Conservation (phyloP, 2,329 filamentous ascomycete genomes). For the Coniosporium tulheliwenetii region DNA sequence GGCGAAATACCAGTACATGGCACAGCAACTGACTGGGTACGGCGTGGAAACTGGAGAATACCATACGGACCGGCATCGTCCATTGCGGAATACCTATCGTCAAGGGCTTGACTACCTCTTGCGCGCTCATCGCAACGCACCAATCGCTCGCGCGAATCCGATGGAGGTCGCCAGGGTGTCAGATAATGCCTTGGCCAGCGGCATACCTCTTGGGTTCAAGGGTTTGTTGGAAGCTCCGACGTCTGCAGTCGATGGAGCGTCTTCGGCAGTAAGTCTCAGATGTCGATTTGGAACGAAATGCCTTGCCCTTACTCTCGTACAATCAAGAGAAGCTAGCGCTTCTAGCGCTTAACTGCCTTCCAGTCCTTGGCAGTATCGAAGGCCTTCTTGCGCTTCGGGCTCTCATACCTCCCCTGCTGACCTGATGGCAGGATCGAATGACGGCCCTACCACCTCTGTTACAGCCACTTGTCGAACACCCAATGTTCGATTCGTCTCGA, state of each 20-base stretch:
- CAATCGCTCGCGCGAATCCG: no score
- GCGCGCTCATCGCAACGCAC: neutral
- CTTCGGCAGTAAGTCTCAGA: no score
- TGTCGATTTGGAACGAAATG: no score
- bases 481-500: conserved; percentile 19
- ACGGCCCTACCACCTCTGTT: conserved; percentile 1
- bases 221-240: no score
- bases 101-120: conserved; percentile 19
- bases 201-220: no score
- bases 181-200: no score
- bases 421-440: neutral
- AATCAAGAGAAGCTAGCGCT: no score
- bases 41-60: conserved; percentile 20
- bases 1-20: conserved; percentile 22
- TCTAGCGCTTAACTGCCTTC: no score
- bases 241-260: no score
- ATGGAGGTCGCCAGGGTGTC: no score
- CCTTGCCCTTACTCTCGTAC: no score
- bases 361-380: neutral
- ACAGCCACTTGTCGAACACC: conserved; percentile 4
- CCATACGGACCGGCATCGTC: conserved; percentile 16
- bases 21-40: conserved; percentile 17
- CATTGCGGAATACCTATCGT: conserved; percentile 18
- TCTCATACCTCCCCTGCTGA: conserved; percentile 1
- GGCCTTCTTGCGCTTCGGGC: neutral